phyloP scores from a whole-genome alignment of 306 rosid genomes.

The Aeschynomene evenia region DNA sequence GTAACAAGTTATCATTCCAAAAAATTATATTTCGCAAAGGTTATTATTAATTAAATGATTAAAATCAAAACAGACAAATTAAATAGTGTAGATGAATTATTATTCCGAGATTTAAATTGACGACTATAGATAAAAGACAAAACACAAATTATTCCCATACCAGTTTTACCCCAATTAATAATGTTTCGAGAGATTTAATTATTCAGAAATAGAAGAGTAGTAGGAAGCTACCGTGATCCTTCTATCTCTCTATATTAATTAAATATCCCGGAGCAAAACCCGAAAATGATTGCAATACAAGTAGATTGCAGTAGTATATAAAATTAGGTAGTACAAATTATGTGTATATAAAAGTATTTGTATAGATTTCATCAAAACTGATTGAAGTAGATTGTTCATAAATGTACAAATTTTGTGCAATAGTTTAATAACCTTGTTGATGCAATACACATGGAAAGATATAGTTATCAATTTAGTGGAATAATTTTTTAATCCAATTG shows the following conservation, averaged over 20 bases:
- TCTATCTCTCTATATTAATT: neutral
- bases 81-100: neutral
- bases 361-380: neutral
- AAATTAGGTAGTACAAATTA: too few species aligned
- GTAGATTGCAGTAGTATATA: neutral
- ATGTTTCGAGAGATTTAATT: neutral
- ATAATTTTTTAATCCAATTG: neutral
- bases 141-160: neutral
- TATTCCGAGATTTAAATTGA: neutral
- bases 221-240: neutral
- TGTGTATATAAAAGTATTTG: neutral
- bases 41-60: neutral
- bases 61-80: neutral
- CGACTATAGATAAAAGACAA: neutral
- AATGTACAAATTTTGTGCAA: neutral
- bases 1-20: neutral
- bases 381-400: neutral
- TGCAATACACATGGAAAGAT: constrained; percentile 35
- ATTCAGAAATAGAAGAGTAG: neutral
- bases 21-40: neutral
- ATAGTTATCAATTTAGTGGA: neutral
- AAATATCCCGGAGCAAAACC: neutral
- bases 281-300: constrained; percentile 10
- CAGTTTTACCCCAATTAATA: neutral
- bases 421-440: neutral